phyloP scores from a whole-genome alignment of 2,329 filamentous ascomycete genomes.

The Fusarium sacchari region DNA sequence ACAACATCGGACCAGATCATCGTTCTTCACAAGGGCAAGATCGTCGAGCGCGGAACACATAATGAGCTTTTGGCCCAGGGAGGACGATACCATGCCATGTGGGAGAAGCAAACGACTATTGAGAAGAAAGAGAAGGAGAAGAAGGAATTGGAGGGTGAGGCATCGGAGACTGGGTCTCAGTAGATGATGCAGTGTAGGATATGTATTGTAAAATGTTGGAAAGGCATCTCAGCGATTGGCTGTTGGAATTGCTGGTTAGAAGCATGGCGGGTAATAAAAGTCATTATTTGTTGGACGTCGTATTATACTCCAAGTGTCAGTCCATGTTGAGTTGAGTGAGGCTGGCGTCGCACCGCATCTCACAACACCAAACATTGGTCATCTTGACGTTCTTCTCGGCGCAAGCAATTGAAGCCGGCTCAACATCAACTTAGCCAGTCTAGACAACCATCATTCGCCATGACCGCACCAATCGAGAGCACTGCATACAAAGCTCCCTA shows the following conservation, averaged over 20 bases:
- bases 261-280: background rate
- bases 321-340: background rate
- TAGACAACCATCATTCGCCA: background rate
- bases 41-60: constrained; percentile 63
- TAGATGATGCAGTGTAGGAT: constrained; percentile 4
- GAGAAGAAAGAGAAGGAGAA: constrained; percentile 50
- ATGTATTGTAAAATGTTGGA: background rate
- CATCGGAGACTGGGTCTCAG: constrained; percentile 15
- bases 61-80: constrained; percentile 54
- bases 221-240: background rate
- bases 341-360: background rate
- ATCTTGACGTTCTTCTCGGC: background rate
- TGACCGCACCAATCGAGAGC: background rate
- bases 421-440: background rate
- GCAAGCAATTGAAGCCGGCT: background rate
- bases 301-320: background rate
- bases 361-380: background rate
- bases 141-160: constrained; percentile 42
- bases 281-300: background rate
- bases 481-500: background rate
- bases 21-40: constrained; percentile 61
- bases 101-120: constrained; percentile 60
- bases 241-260: background rate
- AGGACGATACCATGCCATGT: constrained; percentile 63
- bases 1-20: constrained; percentile 64